Conservation (phyloP, 192 early-diverging fungal genomes). For the Phycomyces blakesleeanus region DNA sequence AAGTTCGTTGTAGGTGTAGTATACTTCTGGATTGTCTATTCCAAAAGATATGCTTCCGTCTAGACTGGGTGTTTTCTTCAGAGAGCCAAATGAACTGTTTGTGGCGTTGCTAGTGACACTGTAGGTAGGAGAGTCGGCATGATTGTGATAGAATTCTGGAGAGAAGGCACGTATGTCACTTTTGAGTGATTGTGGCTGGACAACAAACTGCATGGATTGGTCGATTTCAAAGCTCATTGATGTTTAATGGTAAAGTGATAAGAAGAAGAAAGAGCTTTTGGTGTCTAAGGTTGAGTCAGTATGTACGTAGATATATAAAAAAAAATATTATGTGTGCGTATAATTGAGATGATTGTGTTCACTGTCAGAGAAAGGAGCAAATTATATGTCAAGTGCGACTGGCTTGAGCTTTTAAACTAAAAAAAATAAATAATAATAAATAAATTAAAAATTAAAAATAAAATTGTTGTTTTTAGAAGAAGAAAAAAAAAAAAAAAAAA, state of each 20-base stretch:
- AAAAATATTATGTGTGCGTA: neutral
- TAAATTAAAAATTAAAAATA: too few species aligned
- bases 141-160: conserved; percentile 9
- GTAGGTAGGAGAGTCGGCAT: conserved; percentile 10
- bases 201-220: neutral
- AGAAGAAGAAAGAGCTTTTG: neutral
- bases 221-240: neutral
- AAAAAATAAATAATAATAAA: neutral
- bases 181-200: neutral
- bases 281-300: neutral
- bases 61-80: neutral
- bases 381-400: neutral
- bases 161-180: conserved; percentile 1
- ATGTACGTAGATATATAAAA: neutral
- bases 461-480: neutral
- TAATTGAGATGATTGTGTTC: neutral
- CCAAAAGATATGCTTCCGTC: neutral
- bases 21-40: too few species aligned
- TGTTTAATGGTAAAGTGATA: too few species aligned
- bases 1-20: neutral
- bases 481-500: neutral
- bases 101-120: conserved; percentile 14
- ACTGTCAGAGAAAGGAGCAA: neutral
- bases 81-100: neutral
- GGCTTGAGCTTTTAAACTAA: neutral